Evolutionary conservation across 169 alveolate genomes (phyloP), one percentile per base, ranked within the genome.

Genomic region (Pseudocohnilembus persalinus): DNA sequence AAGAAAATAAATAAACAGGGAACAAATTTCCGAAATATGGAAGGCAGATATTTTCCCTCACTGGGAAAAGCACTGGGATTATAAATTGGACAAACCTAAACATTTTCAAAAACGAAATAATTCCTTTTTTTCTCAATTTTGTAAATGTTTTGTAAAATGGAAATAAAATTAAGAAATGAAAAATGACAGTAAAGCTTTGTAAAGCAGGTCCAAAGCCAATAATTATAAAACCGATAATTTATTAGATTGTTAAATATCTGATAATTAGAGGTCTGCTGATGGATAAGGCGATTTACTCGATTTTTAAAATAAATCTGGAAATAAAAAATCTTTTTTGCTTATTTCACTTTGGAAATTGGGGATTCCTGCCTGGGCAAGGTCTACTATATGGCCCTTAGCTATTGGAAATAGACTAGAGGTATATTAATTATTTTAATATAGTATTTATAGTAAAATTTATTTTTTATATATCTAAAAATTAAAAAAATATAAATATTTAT

Each of bases 381-480:
- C 68, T 74, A 94, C 88, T 32, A 82, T 94, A 16, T 94, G 97
- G 97, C 93, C 95, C 0, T 78, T 92, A 25, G 89, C 91, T 72
- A 92, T 91, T 63, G 83, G 86, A 30, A 91, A 91, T 77, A 83
- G 82, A 31, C 85, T 91, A 20, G 92, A 88, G 73, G 79, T 91
- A 74, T 89, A 31, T 25, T 72, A n/a, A n/a, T n/a, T n/a, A n/a
- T n/a, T n/a, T n/a, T n/a, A n/a, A n/a, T n/a, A n/a, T n/a, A n/a
- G n/a, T n/a, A n/a, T n/a, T n/a, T n/a, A n/a, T n/a, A n/a, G n/a
- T n/a, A n/a, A n/a, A n/a, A n/a, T n/a, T n/a, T n/a, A n/a, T n/a
- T n/a, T n/a, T n/a, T n/a, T n/a, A n/a, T n/a, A n/a, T n/a, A n/a
- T n/a, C n/a, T n/a, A n/a, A n/a, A n/a, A n/a, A n/a, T n/a, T n/a